Evolutionary conservation across 176 grass and related monocot genomes (phyloP).

Genomic region (Carex myosuroides): DNA sequence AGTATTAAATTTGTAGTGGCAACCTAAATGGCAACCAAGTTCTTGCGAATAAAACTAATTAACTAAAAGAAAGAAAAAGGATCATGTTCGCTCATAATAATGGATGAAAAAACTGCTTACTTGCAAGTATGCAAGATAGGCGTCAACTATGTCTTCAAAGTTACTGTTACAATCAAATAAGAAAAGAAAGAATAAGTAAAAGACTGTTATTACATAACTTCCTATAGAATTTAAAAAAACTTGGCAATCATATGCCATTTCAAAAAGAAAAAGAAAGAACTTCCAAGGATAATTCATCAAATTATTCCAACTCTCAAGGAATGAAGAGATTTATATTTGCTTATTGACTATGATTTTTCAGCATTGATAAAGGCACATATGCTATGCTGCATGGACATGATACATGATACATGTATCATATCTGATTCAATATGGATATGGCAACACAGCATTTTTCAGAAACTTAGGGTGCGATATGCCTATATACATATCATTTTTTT

Average conservation of each 20-base stretch:
- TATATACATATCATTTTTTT: background rate
- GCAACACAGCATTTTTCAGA: background rate
- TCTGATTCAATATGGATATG: background rate
- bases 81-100: background rate
- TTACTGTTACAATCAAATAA: slow-evolving; percentile 33
- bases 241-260: background rate
- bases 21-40: too few relatives aligned
- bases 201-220: background rate
- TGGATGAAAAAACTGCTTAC: slow-evolving; percentile 35
- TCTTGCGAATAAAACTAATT: too few relatives aligned
- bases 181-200: background rate
- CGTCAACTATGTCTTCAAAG: slow-evolving; percentile 88
- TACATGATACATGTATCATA: background rate
- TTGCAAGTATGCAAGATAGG: slow-evolving; percentile 90
- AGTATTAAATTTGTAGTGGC: background rate
- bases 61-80: too few relatives aligned
- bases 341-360: background rate
- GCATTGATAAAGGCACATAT: background rate
- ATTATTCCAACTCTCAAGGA: background rate
- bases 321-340: background rate
- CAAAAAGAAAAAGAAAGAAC: background rate
- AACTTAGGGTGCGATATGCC: background rate
- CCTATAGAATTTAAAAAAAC: background rate
- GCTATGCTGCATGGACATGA: background rate
- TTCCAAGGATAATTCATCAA: background rate